Conservation (phyloP, 768 basidiomycete genomes). For the Termitomyces sp. region DNA sequence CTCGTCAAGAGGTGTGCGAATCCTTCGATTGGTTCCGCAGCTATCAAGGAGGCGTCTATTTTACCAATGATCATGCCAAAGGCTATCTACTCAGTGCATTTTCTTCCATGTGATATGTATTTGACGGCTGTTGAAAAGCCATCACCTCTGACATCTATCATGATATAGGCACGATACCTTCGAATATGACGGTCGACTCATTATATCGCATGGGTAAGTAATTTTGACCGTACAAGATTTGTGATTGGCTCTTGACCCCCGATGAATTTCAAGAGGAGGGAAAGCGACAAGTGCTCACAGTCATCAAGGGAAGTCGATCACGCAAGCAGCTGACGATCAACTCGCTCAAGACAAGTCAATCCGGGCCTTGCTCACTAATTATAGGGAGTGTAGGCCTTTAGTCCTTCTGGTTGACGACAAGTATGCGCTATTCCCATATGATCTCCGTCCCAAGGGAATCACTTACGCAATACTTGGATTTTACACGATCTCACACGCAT, state of each 20-base stretch:
- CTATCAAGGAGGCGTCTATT: slow-evolving; percentile 81
- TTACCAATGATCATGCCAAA: slow-evolving; percentile 49
- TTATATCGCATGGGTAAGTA: slow-evolving; percentile 82
- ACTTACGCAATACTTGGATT: slow-evolving; percentile 56
- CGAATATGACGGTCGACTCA: slow-evolving; percentile 56
- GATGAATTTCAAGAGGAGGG: slow-evolving; percentile 39
- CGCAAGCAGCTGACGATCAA: slow-evolving; percentile 57
- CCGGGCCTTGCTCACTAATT: slow-evolving; percentile 58
- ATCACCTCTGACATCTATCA: slow-evolving; percentile 1
- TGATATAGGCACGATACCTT: slow-evolving; percentile 61
- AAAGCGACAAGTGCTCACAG: slow-evolving; percentile 54
- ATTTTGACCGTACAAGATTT: background rate
- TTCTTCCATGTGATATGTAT: slow-evolving; percentile 48
- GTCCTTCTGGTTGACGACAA: slow-evolving; percentile 71
- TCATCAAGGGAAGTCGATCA: slow-evolving; percentile 31
- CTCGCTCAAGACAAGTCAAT: slow-evolving; percentile 65
- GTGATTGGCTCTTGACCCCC: background rate
- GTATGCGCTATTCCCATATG: slow-evolving; percentile 69
- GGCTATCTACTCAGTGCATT: slow-evolving; percentile 77
- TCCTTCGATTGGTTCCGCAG: slow-evolving; percentile 68
- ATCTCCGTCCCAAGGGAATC: slow-evolving; percentile 44
- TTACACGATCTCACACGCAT: slow-evolving; percentile 65
- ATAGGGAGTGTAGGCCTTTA: slow-evolving; percentile 48
- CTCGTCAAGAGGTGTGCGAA: slow-evolving; percentile 83
- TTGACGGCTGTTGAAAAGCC: background rate